These are phyloP conservation scores for Umbelopsis sp. DNA, from an alignment of 371 early-diverging fungal genomes.

Conservation along the genomic window DNA sequence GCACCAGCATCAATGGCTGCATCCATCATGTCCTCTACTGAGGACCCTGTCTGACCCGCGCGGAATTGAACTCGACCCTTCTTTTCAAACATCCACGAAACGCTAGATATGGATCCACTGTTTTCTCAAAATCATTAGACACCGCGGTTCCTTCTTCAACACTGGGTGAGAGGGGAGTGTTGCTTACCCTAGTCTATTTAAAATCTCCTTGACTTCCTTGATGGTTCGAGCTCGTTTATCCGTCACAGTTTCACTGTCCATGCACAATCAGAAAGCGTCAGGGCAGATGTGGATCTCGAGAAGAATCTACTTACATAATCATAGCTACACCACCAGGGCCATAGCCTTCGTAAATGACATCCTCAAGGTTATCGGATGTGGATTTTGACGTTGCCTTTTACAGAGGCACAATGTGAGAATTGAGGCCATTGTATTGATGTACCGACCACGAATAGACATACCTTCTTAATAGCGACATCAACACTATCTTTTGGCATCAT, in stretches of 20 bases:
- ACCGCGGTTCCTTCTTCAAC: background rate
- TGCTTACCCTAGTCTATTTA: constrained; percentile 57
- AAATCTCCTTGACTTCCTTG: constrained; percentile 65
- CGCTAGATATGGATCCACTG: constrained; percentile 62
- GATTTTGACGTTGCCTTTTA: constrained; percentile 19
- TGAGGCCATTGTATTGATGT: background rate
- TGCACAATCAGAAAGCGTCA: background rate
- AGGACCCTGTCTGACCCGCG: constrained; percentile 44
- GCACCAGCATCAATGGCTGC: constrained; percentile 63
- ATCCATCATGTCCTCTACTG: constrained; percentile 61
- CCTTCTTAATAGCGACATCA: constrained; percentile 73
- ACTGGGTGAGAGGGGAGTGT: background rate
- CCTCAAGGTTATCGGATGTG: constrained; percentile 44
- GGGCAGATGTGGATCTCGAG: background rate
- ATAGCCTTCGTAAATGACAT: constrained; percentile 68
- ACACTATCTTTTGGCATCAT: constrained; percentile 77
- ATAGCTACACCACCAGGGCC: constrained; percentile 67
- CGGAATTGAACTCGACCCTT: constrained; percentile 55
- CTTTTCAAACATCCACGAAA: constrained; percentile 66
- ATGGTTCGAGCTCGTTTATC: constrained; percentile 70
- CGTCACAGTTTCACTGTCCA: constrained; percentile 59
- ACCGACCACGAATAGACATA: constrained; percentile 5
- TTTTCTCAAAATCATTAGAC: background rate
- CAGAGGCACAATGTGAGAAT: background rate
- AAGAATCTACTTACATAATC: constrained; percentile 53